Evolutionary conservation across 2,329 filamentous ascomycete genomes (phyloP).

Genomic region (Fusarium vanettenii): DNA sequence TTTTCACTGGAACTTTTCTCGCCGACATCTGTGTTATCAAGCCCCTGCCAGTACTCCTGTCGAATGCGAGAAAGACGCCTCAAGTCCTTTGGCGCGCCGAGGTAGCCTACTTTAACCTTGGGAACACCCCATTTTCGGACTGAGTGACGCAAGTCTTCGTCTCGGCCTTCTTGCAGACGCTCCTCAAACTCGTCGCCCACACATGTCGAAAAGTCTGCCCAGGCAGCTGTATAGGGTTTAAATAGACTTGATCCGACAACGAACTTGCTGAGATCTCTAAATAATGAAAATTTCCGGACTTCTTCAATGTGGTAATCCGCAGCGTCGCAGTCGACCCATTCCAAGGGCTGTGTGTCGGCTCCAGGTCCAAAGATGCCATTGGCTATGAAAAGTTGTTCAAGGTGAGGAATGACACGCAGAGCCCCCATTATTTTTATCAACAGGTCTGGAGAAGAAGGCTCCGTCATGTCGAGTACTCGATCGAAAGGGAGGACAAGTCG

Average conservation of each 20-base stretch:
- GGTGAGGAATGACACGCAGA: not conserved
- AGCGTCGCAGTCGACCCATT: not conserved
- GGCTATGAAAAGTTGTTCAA: not conserved
- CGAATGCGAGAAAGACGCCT: not conserved
- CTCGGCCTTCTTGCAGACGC: not conserved
- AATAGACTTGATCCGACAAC: not conserved
- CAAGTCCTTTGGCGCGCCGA: not conserved
- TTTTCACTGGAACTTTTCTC: not conserved
- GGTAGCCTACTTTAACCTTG: not conserved
- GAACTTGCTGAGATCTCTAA: not conserved
- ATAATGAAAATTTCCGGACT: not conserved
- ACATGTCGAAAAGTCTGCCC: not conserved
- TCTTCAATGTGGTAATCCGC: not conserved
- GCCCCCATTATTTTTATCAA: not conserved
- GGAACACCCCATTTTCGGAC: not conserved
- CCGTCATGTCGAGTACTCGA: not conserved
- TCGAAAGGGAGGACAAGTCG: not conserved
- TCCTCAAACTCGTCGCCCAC: not conserved
- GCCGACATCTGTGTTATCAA: not conserved
- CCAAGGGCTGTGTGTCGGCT: not conserved
- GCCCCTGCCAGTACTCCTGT: not conserved
- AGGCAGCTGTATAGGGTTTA: not conserved
- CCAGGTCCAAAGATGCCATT: not conserved
- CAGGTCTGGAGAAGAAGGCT: not conserved
- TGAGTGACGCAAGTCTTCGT: not conserved